Percentiles rank a stretch among this genome's conserved stretches.
Conservation (phyloP, 2,329 filamentous ascomycete genomes). For the Ambrosiella cleistominuta region DNA sequence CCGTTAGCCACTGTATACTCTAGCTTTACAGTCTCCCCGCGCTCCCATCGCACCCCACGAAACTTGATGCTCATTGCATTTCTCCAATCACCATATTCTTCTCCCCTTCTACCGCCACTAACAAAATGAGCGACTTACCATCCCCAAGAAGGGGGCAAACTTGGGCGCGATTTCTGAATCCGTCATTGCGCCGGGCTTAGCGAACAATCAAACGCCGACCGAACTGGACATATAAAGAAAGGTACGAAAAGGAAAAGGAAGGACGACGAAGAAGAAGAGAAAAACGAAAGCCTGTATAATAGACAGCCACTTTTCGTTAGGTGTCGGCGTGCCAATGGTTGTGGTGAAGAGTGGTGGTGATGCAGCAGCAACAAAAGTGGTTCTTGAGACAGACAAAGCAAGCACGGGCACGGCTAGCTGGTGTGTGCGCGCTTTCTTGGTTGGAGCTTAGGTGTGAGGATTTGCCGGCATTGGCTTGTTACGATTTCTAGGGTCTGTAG, state of each 20-base stretch:
- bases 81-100: not conserved
- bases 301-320: not conserved
- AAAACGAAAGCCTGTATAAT: not conserved
- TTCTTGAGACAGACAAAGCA: not conserved
- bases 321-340: not conserved
- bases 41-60: too few species aligned
- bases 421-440: not conserved
- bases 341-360: not conserved
- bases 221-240: not conserved
- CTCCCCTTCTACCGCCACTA: not conserved
- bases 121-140: constrained; percentile 40
- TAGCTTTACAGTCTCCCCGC: not conserved
- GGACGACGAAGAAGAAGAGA: not conserved
- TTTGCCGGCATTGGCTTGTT: not conserved
- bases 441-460: not conserved
- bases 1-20: not conserved
- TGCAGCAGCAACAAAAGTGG: not conserved
- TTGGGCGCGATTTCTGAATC: constrained; percentile 50
- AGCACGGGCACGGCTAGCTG: not conserved
- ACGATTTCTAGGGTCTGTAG: not conserved
- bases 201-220: not conserved
- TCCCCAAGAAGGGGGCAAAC: constrained; percentile 77
- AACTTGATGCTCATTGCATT: not conserved
- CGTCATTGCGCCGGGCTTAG: constrained; percentile 26
- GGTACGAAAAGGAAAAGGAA: not conserved